These are phyloP conservation scores for Vitis cinerea DNA, from an alignment of 164 flowering plant species.

Conservation along the genomic window DNA sequence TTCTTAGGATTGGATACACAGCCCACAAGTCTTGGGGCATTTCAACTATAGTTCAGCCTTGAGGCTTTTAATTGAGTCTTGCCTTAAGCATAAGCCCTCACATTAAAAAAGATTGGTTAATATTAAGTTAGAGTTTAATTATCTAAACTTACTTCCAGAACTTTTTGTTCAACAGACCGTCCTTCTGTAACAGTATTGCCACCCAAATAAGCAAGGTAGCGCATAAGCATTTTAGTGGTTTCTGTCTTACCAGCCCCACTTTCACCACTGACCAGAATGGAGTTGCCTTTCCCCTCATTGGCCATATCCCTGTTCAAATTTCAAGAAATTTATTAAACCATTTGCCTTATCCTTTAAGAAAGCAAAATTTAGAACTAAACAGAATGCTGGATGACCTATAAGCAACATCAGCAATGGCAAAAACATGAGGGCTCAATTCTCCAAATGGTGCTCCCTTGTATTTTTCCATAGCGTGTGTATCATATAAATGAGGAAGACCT, in stretches of 20 bases:
- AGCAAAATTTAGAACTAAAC: not conserved
- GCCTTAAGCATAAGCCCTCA: not conserved
- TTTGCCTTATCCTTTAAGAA: conserved; percentile 5
- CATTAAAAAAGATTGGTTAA: not conserved
- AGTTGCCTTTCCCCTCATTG: conserved; percentile 71
- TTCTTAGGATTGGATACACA: too few species aligned
- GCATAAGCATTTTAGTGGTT: conserved; percentile 92
- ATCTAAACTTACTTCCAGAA: conserved; percentile 66
- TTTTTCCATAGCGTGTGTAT: conserved; percentile 59
- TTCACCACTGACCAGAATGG: conserved; percentile 84
- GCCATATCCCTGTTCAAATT: conserved; percentile 65
- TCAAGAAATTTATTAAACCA: conserved; percentile 8
- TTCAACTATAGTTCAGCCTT: not conserved
- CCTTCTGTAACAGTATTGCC: conserved; percentile 66
- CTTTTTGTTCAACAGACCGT: conserved; percentile 75
- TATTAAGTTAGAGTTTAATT: conserved; percentile 10
- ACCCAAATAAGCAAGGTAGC: conserved; percentile 81
- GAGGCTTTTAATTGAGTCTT: not conserved
- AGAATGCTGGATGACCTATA: conserved; percentile 47
- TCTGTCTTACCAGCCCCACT: conserved; percentile 96
- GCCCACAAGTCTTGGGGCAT: not conserved
- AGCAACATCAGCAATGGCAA: conserved; percentile 84
- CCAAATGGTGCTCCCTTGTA: conserved; percentile 72
- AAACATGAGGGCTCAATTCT: conserved; percentile 78
- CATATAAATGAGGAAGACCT: conserved; percentile 61